Conservation (phyloP, 2,329 filamentous ascomycete species). For the Zymoseptoria ardabiliae region DNA sequence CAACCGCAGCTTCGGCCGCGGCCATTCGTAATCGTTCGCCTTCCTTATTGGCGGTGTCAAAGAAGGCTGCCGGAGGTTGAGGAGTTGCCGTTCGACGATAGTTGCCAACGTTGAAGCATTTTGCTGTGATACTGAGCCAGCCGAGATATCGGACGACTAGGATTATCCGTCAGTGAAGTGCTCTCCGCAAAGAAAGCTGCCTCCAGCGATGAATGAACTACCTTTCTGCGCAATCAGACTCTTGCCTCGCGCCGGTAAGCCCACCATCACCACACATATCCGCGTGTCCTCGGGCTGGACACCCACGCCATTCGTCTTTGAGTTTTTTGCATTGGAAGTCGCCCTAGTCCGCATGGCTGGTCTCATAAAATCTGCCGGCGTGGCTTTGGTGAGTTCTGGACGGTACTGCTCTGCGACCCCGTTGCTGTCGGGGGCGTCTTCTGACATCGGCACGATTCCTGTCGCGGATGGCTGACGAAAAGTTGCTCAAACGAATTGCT, state of each 20-base stretch:
- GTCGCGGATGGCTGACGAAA: background rate
- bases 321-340: constrained; percentile 12
- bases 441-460: background rate
- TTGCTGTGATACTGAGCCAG: constrained; percentile 90
- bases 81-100: constrained; percentile 87
- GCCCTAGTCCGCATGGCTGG: constrained; percentile 31
- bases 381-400: constrained; percentile 20
- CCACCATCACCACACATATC: constrained; percentile 98
- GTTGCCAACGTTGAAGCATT: constrained; percentile 95
- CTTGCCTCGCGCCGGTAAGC: constrained; percentile 89
- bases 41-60: constrained; percentile 82
- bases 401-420: constrained; percentile 26
- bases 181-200: background rate
- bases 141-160: constrained; percentile 83
- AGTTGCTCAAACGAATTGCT: background rate
- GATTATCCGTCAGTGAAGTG: constrained; percentile 3
- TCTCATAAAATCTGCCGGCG: constrained; percentile 37
- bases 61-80: constrained; percentile 88
- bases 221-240: constrained; percentile 89
- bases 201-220: constrained; percentile 6
- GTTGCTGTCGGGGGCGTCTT: constrained; percentile 15
- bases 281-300: constrained; percentile 90
- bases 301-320: constrained; percentile 54
- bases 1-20: constrained; percentile 83
- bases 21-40: constrained; percentile 82